A percentile compares a stretch with the other conserved stretches of the same genome.
Conservation (phyloP, 1,139 yeast genomes). For the Geotrichum candidum region DNA sequence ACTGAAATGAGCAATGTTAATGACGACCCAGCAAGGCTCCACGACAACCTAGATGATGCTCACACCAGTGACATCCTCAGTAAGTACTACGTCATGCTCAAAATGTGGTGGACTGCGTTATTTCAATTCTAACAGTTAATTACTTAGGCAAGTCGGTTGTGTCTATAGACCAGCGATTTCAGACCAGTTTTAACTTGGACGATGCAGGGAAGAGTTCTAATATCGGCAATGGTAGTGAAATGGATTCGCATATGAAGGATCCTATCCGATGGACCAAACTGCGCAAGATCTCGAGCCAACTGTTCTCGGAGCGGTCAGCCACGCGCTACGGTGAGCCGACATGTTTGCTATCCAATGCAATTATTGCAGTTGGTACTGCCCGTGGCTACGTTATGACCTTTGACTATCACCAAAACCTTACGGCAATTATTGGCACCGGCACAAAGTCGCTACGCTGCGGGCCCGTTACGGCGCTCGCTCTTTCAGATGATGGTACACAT, state of each 20-base stretch:
- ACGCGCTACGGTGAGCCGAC: slow-evolving; percentile 47
- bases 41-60: neutral
- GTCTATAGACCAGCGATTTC: slow-evolving; percentile 26
- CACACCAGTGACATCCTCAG: neutral
- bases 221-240: slow-evolving; percentile 12
- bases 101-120: neutral
- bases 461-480: slow-evolving; percentile 42
- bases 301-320: slow-evolving; percentile 38
- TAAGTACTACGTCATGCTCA: neutral
- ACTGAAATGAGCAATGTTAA: neutral
- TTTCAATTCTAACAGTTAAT: neutral
- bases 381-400: slow-evolving; percentile 55
- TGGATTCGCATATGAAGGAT: slow-evolving; percentile 26
- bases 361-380: slow-evolving; percentile 57
- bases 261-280: slow-evolving; percentile 42
- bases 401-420: slow-evolving; percentile 54
- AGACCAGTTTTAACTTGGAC: slow-evolving; percentile 23
- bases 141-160: slow-evolving; percentile 1
- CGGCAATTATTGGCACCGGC: slow-evolving; percentile 37
- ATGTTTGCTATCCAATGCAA: slow-evolving; percentile 44
- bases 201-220: neutral
- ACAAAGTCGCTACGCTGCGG: slow-evolving; percentile 35
- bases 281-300: slow-evolving; percentile 37
- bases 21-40: neutral
- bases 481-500: slow-evolving; percentile 48